A percentile compares a stretch with the other conserved stretches of the same genome.
Conservation (phyloP, 2,329 filamentous ascomycete genomes). For the Geoglossum cookeanum region DNA sequence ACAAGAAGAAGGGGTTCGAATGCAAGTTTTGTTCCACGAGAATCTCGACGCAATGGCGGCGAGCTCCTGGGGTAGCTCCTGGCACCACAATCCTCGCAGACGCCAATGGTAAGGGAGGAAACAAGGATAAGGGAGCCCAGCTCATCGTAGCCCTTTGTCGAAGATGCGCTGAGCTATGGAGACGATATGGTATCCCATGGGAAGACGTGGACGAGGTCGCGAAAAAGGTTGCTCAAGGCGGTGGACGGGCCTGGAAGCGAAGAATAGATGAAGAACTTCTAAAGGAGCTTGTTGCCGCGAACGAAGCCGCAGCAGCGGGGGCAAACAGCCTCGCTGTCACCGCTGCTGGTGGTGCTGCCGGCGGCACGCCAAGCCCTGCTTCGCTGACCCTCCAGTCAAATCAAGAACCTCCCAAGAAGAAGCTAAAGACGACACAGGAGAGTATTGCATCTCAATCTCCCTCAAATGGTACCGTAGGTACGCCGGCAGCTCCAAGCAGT, state of each 20-base stretch:
- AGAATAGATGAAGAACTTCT: slow-evolving; percentile 86
- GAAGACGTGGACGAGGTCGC: slow-evolving; percentile 82
- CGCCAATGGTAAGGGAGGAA: slow-evolving; percentile 35
- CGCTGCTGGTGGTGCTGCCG: slow-evolving; percentile 25
- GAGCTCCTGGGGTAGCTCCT: slow-evolving; percentile 60
- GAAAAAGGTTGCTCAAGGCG: slow-evolving; percentile 65
- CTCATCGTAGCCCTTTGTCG: slow-evolving; percentile 71
- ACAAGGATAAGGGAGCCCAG: slow-evolving; percentile 57
- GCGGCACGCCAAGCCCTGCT: slow-evolving; percentile 22
- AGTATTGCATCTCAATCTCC: slow-evolving; percentile 30
- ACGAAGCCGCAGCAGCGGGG: slow-evolving; percentile 23
- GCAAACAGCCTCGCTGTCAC: slow-evolving; percentile 22
- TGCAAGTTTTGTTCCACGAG: slow-evolving; percentile 85
- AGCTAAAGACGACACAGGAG: slow-evolving; percentile 29
- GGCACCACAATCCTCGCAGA: slow-evolving; percentile 51
- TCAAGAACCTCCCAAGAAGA: slow-evolving; percentile 40
- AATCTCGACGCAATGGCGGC: slow-evolving; percentile 72
- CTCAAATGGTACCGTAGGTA: slow-evolving; percentile 16
- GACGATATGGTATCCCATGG: slow-evolving; percentile 89
- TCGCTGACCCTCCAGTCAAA: slow-evolving; percentile 14
- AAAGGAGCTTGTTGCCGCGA: slow-evolving; percentile 40
- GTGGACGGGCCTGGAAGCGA: slow-evolving; percentile 68
- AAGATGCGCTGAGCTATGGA: slow-evolving; percentile 83
- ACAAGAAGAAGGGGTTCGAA: slow-evolving; percentile 65
- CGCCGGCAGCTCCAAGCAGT: slow-evolving; percentile 11